Conservation (phyloP, 305 asterid genomes). For the Petunia hybrid region DNA sequence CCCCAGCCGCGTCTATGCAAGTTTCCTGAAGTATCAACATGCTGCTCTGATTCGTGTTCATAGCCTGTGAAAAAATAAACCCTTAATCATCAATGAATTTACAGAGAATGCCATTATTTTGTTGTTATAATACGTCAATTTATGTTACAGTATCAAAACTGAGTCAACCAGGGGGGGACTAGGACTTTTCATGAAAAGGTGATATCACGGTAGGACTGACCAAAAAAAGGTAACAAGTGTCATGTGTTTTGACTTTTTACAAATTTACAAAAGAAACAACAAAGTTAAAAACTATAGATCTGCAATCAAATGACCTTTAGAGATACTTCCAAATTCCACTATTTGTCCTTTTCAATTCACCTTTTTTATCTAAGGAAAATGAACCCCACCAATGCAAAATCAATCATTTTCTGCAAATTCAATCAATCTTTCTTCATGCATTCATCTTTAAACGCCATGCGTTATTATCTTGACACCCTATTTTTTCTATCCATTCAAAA, state of each 20-base stretch:
- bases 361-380: background rate
- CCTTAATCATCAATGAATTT: background rate
- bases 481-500: background rate
- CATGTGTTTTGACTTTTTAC: conserved; percentile 45
- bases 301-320: conserved; percentile 36
- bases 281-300: conserved; percentile 41
- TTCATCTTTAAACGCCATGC: conserved; percentile 14
- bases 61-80: conserved; percentile 49
- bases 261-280: conserved; percentile 31
- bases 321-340: conserved; percentile 42
- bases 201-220: conserved; percentile 37
- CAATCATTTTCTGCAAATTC: background rate
- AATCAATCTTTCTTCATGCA: conserved; percentile 1
- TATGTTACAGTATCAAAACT: background rate
- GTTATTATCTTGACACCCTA: conserved; percentile 10
- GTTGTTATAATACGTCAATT: conserved; percentile 8
- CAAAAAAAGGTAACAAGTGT: conserved; percentile 38
- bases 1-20: conserved; percentile 85
- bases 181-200: conserved; percentile 7
- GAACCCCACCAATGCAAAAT: conserved; percentile 24
- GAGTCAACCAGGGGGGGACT: conserved; percentile 35
- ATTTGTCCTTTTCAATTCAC: conserved; percentile 33
- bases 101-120: background rate
- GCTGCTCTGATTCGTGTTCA: conserved; percentile 78
- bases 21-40: conserved; percentile 97